A percentile compares a stretch with the other conserved stretches of the same genome.
phyloP scores from a whole-genome alignment of 2,329 filamentous ascomycete species.

The Exophiala sp. region DNA sequence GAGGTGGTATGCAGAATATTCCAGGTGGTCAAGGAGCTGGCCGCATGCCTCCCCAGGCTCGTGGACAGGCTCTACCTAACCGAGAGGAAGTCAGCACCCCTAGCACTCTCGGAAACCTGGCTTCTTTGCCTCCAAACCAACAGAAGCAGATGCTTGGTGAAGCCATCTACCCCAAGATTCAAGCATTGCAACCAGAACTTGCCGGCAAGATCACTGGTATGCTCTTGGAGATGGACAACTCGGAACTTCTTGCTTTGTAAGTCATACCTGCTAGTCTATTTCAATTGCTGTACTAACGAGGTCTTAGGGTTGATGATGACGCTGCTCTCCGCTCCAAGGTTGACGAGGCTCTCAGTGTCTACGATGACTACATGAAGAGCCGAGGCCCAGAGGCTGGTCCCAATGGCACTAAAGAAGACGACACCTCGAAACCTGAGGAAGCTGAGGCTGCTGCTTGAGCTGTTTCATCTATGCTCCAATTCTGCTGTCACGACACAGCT shows the following conservation, averaged over 20 bases:
- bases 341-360: conserved; percentile 92
- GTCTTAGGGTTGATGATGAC: conserved; percentile 77
- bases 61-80: conserved; percentile 34
- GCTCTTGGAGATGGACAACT: conserved; percentile 98
- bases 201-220: conserved; percentile 99
- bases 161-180: conserved; percentile 97
- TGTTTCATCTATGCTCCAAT: conserved; percentile 1
- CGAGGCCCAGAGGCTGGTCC: conserved; percentile 51
- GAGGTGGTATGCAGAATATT: conserved; percentile 42
- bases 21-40: conserved; percentile 38
- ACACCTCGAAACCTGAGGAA: conserved; percentile 21
- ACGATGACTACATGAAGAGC: conserved; percentile 97
- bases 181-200: conserved; percentile 87
- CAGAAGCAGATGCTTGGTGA: conserved; percentile 99
- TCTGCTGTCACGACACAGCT: conserved; percentile 12
- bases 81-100: conserved; percentile 38
- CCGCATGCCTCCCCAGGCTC: conserved; percentile 37
- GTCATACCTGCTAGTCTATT: conserved; percentile 47
- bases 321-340: conserved; percentile 89
- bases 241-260: conserved; percentile 91
- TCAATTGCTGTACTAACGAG: conserved; percentile 21
- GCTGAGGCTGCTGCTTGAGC: conserved; percentile 25
- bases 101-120: conserved; percentile 52
- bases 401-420: conserved; percentile 29
- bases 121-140: conserved; percentile 61